Percentiles rank a stretch among this genome's conserved stretches.
Evolutionary conservation across 2,329 filamentous ascomycete genomes (phyloP).

Genomic region (Colletotrichum lentis): DNA sequence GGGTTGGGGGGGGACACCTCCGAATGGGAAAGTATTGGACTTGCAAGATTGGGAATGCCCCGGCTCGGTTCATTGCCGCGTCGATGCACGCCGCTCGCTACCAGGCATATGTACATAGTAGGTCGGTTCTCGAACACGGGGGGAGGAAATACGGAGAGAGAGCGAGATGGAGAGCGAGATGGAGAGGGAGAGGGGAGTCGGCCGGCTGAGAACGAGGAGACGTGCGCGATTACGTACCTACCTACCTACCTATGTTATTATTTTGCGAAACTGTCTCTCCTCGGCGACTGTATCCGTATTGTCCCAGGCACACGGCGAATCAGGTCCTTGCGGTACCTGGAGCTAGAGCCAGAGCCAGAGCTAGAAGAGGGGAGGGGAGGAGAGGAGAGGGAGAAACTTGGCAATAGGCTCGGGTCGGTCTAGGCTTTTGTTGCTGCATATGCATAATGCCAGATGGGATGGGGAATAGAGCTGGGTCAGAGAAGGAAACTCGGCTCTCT

Average conservation of each 20-base stretch:
- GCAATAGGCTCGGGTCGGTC: neutral
- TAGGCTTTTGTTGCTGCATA: neutral
- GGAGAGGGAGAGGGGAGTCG: too few relatives aligned
- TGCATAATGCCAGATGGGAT: too few relatives aligned
- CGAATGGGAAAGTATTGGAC: too few relatives aligned
- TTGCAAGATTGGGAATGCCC: too few relatives aligned
- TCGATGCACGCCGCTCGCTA: neutral
- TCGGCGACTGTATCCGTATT: too few relatives aligned
- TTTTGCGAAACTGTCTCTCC: neutral
- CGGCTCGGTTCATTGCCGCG: neutral
- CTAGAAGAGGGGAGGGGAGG: neutral
- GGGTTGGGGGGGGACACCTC: too few relatives aligned
- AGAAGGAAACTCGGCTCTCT: too few relatives aligned
- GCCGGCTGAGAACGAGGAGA: neutral
- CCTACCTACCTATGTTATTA: neutral
- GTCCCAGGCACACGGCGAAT: conserved; percentile 21
- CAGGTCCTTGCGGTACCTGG: conserved; percentile 13
- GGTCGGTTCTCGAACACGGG: too few relatives aligned
- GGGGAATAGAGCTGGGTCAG: neutral
- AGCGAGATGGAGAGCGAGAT: neutral
- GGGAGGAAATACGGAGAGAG: too few relatives aligned
- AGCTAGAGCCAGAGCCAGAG: conserved; percentile 11
- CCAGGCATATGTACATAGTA: neutral
- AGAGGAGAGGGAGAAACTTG: conserved; percentile 12
- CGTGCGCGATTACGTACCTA: neutral